Conservation (phyloP, 2,329 filamentous ascomycete species). For the Fusarium beomiforme region DNA sequence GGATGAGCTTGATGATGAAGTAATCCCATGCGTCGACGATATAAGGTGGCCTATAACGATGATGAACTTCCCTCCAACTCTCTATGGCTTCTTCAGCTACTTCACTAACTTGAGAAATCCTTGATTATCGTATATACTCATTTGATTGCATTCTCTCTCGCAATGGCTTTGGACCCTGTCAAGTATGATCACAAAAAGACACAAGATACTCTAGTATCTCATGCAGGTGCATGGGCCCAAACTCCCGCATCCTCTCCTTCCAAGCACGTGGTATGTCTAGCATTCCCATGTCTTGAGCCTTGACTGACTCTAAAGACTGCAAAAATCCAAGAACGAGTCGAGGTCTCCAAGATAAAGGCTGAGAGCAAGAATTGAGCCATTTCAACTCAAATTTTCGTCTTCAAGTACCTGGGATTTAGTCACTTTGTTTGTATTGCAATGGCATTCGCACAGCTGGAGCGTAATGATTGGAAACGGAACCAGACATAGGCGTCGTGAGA, state of each 20-base stretch:
- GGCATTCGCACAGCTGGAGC: too few relatives aligned
- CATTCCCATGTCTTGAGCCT: accelerated
- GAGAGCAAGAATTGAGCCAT: neutral
- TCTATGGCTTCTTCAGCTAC: too few relatives aligned
- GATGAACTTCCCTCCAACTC: neutral
- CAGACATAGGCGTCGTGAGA: too few relatives aligned
- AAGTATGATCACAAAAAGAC: neutral
- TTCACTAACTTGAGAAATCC: neutral
- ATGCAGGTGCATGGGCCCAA: slow-evolving; percentile 2
- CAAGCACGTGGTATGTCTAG: neutral
- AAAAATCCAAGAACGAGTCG: neutral
- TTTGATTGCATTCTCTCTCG: neutral
- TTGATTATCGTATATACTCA: too few relatives aligned
- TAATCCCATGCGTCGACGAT: neutral
- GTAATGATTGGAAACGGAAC: too few relatives aligned
- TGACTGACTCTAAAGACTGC: neutral
- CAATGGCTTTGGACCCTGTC: neutral
- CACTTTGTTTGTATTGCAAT: too few relatives aligned
- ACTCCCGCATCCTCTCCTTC: neutral
- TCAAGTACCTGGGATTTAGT: too few relatives aligned
- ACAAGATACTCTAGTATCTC: neutral
- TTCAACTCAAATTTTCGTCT: too few relatives aligned
- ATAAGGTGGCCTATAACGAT: neutral
- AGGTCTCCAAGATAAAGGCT: neutral
- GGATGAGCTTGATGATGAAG: neutral